Percentiles rank a stretch among this genome's conserved stretches.
phyloP scores from a whole-genome alignment of 192 early-diverging fungal genomes.

The Rhizoclosmatium sp. region DNA sequence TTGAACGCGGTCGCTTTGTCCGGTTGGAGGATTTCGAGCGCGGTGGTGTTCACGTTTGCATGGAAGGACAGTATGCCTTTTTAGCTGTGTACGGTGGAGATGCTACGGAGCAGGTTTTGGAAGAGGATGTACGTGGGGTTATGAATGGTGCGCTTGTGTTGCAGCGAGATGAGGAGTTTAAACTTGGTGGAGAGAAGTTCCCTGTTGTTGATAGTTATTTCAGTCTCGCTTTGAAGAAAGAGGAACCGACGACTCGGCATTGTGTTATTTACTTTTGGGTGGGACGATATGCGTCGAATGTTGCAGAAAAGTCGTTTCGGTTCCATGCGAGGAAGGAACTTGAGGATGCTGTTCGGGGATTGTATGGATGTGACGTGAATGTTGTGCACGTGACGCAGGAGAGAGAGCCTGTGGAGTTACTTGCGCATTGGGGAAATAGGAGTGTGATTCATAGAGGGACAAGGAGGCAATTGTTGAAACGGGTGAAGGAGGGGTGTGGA shows the following conservation, averaged over 20 bases:
- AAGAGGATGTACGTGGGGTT: conserved; percentile 15
- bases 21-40: conserved; percentile 45
- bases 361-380: conserved; percentile 55
- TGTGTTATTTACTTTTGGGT: conserved; percentile 69
- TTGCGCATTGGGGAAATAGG: conserved; percentile 59
- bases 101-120: neutral
- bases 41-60: conserved; percentile 53
- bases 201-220: conserved; percentile 25
- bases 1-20: conserved; percentile 53
- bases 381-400: conserved; percentile 53
- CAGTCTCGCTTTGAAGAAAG: neutral
- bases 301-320: conserved; percentile 58
- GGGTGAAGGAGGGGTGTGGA: conserved; percentile 11
- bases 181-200: neutral
- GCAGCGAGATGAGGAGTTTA: neutral
- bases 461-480: conserved; percentile 31
- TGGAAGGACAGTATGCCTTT: conserved; percentile 60
- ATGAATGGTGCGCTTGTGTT: conserved; percentile 27
- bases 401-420: conserved; percentile 56
- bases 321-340: conserved; percentile 58
- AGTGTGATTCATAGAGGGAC: conserved; percentile 51
- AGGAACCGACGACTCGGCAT: neutral
- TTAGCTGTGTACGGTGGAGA: conserved; percentile 46
- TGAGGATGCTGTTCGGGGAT: conserved; percentile 49
- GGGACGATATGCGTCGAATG: conserved; percentile 39